Conservation (phyloP, 2,329 filamentous ascomycete genomes). For the Calonectria henricotiae region DNA sequence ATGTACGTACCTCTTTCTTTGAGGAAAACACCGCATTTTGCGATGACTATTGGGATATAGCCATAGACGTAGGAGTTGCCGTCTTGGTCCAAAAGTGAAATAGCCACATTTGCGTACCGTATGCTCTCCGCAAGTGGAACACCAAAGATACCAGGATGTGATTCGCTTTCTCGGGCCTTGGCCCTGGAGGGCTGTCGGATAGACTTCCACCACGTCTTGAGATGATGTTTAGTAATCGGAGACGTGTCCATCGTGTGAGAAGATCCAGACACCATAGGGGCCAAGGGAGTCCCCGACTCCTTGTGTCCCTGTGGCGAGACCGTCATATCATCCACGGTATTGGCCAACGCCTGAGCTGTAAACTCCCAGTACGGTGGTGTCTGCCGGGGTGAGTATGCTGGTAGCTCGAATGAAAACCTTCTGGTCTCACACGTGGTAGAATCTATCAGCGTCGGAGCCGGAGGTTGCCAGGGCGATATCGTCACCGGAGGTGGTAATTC, state of each 20-base stretch:
- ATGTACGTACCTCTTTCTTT: slow-evolving; percentile 91
- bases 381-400: neutral
- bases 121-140: slow-evolving; percentile 95
- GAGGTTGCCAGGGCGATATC: no score
- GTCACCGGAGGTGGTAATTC: no score
- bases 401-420: no score
- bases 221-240: slow-evolving; percentile 79
- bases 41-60: slow-evolving; percentile 98
- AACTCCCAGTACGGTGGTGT: neutral
- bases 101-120: slow-evolving; percentile 97
- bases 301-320: neutral
- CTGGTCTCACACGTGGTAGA: no score
- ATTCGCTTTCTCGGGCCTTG: slow-evolving; percentile 69
- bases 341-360: neutral
- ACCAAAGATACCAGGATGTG: slow-evolving; percentile 88
- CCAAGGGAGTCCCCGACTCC: no score
- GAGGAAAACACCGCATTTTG: slow-evolving; percentile 96
- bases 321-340: neutral
- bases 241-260: no score
- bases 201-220: slow-evolving; percentile 97
- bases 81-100: slow-evolving; percentile 92
- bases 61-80: slow-evolving; percentile 98
- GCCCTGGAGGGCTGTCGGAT: slow-evolving; percentile 79
- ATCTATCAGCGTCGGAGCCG: no score
- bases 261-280: no score